phyloP scores from a whole-genome alignment of 305 asterid species.

The Solanum hybrid region DNA sequence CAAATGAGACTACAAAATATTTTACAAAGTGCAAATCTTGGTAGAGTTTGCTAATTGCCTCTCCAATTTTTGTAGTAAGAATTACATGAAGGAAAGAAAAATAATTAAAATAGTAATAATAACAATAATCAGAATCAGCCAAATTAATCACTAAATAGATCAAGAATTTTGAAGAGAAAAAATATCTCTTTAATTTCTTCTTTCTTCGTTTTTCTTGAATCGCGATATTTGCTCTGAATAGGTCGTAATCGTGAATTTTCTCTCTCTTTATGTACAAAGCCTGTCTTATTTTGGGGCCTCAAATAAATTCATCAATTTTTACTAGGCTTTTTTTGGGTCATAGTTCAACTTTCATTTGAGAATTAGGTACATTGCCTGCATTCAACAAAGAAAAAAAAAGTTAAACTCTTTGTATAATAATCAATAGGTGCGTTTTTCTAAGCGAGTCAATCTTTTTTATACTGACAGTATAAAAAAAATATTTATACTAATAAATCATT shows the following conservation, averaged over 20 bases:
- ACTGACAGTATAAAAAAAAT: not conserved
- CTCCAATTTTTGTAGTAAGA: slow-evolving; percentile 20
- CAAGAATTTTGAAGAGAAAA: slow-evolving; percentile 11
- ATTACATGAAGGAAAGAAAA: slow-evolving; percentile 14
- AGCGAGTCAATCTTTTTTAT: not conserved
- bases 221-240: not conserved
- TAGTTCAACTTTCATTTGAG: slow-evolving; percentile 69
- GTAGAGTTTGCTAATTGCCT: slow-evolving; percentile 23
- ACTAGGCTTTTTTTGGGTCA: slow-evolving; percentile 19
- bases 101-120: not conserved
- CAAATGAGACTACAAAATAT: slow-evolving; percentile 23
- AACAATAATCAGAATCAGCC: slow-evolving; percentile 8
- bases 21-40: slow-evolving; percentile 27
- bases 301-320: slow-evolving; percentile 26
- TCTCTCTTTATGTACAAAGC: slow-evolving; percentile 65
- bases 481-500: not conserved
- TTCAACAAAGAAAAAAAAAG: not conserved
- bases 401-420: not conserved
- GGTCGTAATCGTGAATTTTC: slow-evolving; percentile 17
- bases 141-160: slow-evolving; percentile 20
- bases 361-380: slow-evolving; percentile 42
- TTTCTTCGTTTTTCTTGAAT: not conserved
- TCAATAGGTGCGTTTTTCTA: not conserved
- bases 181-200: not conserved
- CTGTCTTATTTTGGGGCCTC: slow-evolving; percentile 90